Conservation (phyloP, 140 eudicot species). For the Stevia rebaudiana region DNA sequence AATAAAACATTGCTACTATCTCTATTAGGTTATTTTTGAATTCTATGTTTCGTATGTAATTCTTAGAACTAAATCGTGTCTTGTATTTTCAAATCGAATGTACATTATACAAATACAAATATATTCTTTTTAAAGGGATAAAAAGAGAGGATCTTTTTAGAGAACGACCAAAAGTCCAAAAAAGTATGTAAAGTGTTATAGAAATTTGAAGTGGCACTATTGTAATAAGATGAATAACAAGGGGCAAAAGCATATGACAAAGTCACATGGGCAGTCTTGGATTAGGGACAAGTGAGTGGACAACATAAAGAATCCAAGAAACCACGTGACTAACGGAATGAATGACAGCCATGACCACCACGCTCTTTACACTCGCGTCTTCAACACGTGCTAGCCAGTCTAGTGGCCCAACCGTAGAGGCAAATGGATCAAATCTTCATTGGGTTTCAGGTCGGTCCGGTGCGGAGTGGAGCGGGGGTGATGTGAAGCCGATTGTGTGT, state of each 20-base stretch:
- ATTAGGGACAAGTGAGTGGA: no score
- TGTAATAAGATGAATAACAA: neutral
- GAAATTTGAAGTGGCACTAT: conserved; percentile 18
- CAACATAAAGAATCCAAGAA: conserved; percentile 37
- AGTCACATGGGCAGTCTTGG: conserved; percentile 34
- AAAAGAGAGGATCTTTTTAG: neutral
- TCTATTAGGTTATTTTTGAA: neutral
- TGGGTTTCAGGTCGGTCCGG: no score
- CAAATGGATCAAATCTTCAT: no score
- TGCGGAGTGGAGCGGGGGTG: no score
- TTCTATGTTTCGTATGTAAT: neutral
- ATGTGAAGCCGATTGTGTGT: no score
- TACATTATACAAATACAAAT: no score
- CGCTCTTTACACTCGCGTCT: conserved; percentile 18
- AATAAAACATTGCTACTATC: no score
- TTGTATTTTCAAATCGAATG: no score
- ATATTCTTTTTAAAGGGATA: neutral
- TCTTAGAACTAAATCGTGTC: neutral
- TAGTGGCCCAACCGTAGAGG: no score
- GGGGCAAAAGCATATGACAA: neutral
- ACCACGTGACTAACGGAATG: conserved; percentile 29
- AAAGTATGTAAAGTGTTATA: neutral
- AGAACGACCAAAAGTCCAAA: neutral
- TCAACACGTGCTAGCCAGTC: neutral
- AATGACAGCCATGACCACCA: conserved; percentile 2